A percentile compares a stretch with the other conserved stretches of the same genome.
These are phyloP conservation scores for Thalassiosira mediterranea DNA, from an alignment of 352 stramenopile genomes.

Conservation along the genomic window DNA sequence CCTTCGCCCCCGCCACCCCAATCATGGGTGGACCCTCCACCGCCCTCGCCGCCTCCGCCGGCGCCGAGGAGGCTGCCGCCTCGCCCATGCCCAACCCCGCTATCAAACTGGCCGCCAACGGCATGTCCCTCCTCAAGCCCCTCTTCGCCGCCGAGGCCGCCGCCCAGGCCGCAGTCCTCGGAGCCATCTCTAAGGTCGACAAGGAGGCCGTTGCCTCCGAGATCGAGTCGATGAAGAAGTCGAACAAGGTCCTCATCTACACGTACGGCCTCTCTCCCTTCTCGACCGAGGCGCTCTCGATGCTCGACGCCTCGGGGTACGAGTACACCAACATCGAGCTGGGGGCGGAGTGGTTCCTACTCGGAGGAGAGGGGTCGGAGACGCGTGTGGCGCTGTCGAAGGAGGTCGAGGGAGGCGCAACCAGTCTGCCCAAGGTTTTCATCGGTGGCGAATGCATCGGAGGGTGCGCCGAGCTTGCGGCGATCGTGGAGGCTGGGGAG, in stretches of 20 bases:
- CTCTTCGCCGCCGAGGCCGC: slow-evolving; percentile 64
- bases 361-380: slow-evolving; percentile 60
- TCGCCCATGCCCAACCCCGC: slow-evolving; percentile 46
- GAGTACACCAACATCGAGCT: slow-evolving; percentile 70
- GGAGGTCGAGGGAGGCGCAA: slow-evolving; percentile 58
- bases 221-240: slow-evolving; percentile 41
- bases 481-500: slow-evolving; percentile 49
- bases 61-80: background rate
- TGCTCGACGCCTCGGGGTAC: slow-evolving; percentile 64
- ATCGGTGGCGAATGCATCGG: slow-evolving; percentile 70
- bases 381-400: slow-evolving; percentile 57
- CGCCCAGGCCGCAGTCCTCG: slow-evolving; percentile 57
- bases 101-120: slow-evolving; percentile 64
- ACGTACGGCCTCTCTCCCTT: slow-evolving; percentile 76
- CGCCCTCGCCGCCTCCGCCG: background rate
- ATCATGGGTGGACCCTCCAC: background rate
- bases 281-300: slow-evolving; percentile 58
- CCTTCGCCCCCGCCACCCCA: background rate
- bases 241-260: slow-evolving; percentile 72
- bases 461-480: slow-evolving; percentile 62
- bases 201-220: slow-evolving; percentile 43
- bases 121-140: slow-evolving; percentile 69
- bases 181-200: slow-evolving; percentile 43
- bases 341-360: slow-evolving; percentile 70
- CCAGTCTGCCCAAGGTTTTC: slow-evolving; percentile 70